A percentile compares a stretch with the other conserved stretches of the same genome.
Evolutionary conservation across 2,329 filamentous ascomycete genomes (phyloP).

Genomic region (Pestalotiopsis sp.): DNA sequence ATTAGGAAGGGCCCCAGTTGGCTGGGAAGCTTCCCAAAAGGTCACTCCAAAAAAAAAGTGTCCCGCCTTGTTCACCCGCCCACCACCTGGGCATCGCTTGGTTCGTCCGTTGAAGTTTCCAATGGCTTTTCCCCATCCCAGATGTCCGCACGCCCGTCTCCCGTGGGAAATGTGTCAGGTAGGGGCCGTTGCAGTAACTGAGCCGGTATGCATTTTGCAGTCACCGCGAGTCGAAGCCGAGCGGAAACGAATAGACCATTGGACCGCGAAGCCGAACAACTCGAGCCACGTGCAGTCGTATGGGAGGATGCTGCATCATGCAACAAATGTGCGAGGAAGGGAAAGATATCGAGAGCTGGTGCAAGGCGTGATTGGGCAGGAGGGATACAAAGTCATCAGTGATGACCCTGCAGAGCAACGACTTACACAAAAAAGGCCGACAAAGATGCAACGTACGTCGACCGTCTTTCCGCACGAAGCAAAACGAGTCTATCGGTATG

Average conservation of each 20-base stretch:
- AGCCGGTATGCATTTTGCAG: background rate
- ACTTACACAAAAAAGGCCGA: constrained; percentile 1
- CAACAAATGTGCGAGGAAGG: background rate
- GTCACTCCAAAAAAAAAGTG: background rate
- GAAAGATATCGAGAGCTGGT: background rate
- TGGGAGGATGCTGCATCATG: background rate
- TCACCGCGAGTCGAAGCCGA: background rate
- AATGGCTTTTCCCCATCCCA: background rate
- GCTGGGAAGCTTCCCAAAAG: background rate
- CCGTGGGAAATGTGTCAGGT: background rate
- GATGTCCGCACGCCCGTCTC: background rate
- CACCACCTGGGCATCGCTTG: background rate
- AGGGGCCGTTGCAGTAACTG: background rate
- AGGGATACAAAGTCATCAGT: background rate
- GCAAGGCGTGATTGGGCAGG: background rate
- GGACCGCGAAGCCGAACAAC: background rate
- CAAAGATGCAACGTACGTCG: background rate
- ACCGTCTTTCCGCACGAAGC: background rate
- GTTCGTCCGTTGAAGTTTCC: background rate
- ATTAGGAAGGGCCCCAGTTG: background rate
- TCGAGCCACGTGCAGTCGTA: too few relatives aligned
- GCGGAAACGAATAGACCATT: background rate
- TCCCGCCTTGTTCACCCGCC: background rate
- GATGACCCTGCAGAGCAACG: background rate
- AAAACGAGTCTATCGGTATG: constrained; percentile 4